Conservation (phyloP, 1,284 basidiomycete species). For the Xerocomus minutiporus region DNA sequence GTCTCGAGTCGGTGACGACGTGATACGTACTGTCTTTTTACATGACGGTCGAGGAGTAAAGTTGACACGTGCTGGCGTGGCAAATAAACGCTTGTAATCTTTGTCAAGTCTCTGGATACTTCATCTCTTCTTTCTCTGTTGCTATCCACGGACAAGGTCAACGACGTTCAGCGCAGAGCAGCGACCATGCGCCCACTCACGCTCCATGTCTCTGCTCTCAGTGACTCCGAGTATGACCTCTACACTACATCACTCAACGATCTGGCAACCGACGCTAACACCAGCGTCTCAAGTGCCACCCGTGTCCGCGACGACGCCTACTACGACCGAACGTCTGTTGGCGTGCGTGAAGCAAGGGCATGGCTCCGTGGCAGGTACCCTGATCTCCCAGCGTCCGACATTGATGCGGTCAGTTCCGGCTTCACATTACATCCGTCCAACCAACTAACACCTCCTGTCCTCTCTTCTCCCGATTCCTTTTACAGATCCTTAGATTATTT, state of each 20-base stretch:
- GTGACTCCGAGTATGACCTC: slow-evolving; percentile 59
- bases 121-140: background rate
- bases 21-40: background rate
- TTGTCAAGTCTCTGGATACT: background rate
- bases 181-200: slow-evolving; percentile 49
- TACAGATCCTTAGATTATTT: slow-evolving; percentile 64
- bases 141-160: background rate
- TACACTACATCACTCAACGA: slow-evolving; percentile 61
- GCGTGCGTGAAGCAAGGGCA: slow-evolving; percentile 62
- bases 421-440: background rate
- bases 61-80: slow-evolving; percentile 15
- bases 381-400: slow-evolving; percentile 44
- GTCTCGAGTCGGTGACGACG: background rate
- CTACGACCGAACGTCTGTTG: slow-evolving; percentile 49
- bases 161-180: slow-evolving; percentile 1
- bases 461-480: background rate
- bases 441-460: background rate
- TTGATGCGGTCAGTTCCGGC: slow-evolving; percentile 49
- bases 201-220: slow-evolving; percentile 70
- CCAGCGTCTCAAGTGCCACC: background rate
- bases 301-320: slow-evolving; percentile 39
- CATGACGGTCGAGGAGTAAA: slow-evolving; percentile 2
- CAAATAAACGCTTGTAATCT: background rate
- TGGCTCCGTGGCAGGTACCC: slow-evolving; percentile 71
- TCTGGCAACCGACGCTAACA: slow-evolving; percentile 37